Conservation (phyloP, 2,329 filamentous ascomycete species). For the Ophiostoma piceae region DNA sequence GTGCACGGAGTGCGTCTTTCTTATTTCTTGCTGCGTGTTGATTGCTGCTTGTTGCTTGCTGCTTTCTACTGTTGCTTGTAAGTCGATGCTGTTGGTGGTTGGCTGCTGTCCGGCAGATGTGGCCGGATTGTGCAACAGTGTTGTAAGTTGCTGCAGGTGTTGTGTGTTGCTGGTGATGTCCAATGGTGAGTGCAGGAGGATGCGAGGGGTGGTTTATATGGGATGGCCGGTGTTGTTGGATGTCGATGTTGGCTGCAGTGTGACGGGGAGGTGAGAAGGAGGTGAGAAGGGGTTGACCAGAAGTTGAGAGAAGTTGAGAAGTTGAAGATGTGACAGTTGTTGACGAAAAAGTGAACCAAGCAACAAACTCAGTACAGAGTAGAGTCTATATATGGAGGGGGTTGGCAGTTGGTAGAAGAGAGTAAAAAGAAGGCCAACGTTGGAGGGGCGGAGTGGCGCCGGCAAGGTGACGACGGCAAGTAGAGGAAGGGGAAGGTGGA, state of each 20-base stretch:
- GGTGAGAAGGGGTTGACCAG: background rate
- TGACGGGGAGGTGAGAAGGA: background rate
- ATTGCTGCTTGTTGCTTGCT: no score
- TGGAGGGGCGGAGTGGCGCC: background rate
- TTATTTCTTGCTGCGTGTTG: no score
- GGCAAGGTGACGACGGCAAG: constrained; percentile 3
- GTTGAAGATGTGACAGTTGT: no score
- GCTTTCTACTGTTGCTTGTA: no score
- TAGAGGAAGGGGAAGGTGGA: background rate
- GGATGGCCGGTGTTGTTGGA: background rate
- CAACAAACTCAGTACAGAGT: no score
- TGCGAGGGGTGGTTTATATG: background rate
- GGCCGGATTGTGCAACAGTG: background rate
- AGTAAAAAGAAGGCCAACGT: background rate
- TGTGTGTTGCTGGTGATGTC: background rate
- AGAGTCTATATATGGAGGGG: background rate
- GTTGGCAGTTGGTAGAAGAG: background rate
- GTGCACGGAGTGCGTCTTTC: constrained; percentile 7
- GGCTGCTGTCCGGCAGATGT: background rate
- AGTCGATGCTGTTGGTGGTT: background rate
- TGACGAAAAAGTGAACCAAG: no score
- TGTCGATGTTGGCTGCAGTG: background rate
- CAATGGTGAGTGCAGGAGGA: background rate
- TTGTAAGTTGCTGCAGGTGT: background rate
- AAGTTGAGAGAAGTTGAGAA: no score